phyloP scores from a whole-genome alignment of 2,329 filamentous ascomycete species.

The Paramyrothecium sp. region DNA sequence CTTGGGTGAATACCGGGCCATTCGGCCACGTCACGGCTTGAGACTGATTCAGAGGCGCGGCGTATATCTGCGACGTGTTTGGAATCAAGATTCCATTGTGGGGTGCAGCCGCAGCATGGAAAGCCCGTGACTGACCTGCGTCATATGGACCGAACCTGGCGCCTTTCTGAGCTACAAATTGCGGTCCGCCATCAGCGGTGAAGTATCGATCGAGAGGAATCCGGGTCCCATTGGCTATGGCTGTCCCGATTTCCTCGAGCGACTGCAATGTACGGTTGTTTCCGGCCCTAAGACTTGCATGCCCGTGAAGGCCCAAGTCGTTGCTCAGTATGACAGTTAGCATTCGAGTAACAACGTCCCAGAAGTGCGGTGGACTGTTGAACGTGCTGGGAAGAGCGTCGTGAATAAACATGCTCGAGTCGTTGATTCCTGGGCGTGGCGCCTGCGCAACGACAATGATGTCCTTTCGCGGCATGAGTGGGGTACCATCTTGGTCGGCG shows the following conservation, averaged over 20 bases:
- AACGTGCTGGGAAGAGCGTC: neutral
- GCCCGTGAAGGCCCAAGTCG: neutral
- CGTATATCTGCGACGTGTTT: neutral
- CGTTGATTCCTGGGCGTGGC: neutral
- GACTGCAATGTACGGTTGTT: neutral
- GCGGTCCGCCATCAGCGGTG: neutral
- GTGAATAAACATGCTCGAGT: neutral
- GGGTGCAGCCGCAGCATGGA: neutral
- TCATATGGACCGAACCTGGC: neutral
- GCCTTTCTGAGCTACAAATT: neutral
- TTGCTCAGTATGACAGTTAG: neutral
- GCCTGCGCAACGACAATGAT: neutral
- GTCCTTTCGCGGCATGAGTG: neutral
- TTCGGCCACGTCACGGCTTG: neutral
- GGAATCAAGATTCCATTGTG: neutral
- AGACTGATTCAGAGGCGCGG: neutral
- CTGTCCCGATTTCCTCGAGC: neutral
- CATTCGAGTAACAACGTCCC: neutral
- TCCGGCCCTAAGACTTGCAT: neutral
- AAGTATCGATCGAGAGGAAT: neutral
- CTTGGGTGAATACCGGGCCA: neutral
- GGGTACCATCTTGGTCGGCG: neutral
- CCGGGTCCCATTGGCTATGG: neutral
- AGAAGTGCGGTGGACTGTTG: neutral
- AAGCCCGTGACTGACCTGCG: neutral